Base-by-base conservation (phyloP, 352 stramenopile genomes). In the Globisporangium echinulatum region DNA sequence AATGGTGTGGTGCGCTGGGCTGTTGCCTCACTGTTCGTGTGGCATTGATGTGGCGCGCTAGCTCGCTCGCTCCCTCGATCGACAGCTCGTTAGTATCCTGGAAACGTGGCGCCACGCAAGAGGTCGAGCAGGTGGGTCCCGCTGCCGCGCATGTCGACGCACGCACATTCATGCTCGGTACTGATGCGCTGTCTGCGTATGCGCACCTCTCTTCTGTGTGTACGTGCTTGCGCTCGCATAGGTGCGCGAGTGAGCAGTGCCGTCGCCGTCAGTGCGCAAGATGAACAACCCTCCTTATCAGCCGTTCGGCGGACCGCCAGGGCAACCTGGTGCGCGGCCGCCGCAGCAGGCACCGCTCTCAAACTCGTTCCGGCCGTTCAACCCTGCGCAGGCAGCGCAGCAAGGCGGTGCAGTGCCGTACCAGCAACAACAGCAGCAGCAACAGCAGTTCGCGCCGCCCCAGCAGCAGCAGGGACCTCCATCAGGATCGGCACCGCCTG, bases 351-450 rank as follows among this genome's bases (percentile, higher is more conserved):
- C 55, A 46, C 74, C 73, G 39, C 67, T 56, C 7, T 59, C 69
- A 9, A 66, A 68, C 56, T 69, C 75, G 0, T 90, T 88, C 61
- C 78, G 79, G 17, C 79, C 77, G 50, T 89, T 91, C 52, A 89
- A 91, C 64, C 75, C 82, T 3, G 75, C 63, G 25, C 55, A 70
- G 55, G 56, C 43, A 43, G 63, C 70, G 43, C 49, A 17, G 7
- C 13, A 51, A 37, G 9, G 9, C 70, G 78, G 38, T 19, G 49
- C 72, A 80, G 14, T 75, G 56, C 87, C 88, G 54, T 88, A 90
- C 62, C 75, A 79, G 6, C 77, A 61, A 9, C 64, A 72, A 56
- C 61, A 67, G 52, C 70, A 73, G 36, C 73, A 80, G 56, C 52
- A 54, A 47, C 47, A 44, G 25, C 48, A 64, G 51, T 76, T 78